Evolutionary conservation across 805 yeast species (phyloP).

Genomic region (Vanderwaltozyma verrucispora): DNA sequence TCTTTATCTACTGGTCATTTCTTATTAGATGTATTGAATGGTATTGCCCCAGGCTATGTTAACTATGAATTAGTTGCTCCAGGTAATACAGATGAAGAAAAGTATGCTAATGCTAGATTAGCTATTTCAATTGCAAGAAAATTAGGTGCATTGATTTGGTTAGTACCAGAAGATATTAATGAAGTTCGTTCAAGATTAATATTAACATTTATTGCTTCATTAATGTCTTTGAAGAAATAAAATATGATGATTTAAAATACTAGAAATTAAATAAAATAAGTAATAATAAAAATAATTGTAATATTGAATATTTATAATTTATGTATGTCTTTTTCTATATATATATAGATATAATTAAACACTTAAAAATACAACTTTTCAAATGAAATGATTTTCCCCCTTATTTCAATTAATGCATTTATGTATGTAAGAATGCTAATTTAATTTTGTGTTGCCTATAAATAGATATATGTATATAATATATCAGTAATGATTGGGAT

Average conservation of each 20-base stretch:
- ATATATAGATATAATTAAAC: no score
- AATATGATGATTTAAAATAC: background rate
- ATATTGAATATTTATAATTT: no score
- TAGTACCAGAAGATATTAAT: conserved; percentile 98
- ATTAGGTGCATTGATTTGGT: conserved; percentile 94
- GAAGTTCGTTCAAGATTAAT: conserved; percentile 93
- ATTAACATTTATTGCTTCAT: conserved; percentile 87
- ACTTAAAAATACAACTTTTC: no score
- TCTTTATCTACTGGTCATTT: conserved; percentile 69
- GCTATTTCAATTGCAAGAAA: conserved; percentile 98
- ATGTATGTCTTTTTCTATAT: no score
- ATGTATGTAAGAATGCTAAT: no score
- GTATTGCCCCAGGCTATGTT: conserved; percentile 94
- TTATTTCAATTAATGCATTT: no score
- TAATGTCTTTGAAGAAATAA: conserved; percentile 57
- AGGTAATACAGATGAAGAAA: conserved; percentile 74
- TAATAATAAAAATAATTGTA: no score
- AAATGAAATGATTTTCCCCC: no score
- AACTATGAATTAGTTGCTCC: conserved; percentile 85
- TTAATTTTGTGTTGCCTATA: no score
- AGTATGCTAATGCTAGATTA: conserved; percentile 87
- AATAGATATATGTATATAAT: no score
- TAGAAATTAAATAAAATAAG: background rate
- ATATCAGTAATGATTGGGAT: no score
- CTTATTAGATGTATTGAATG: conserved; percentile 82